These are phyloP conservation scores for Hypoxylon perforatum DNA, from an alignment of 495 filamentous ascomycete species.

Conservation along the genomic window DNA sequence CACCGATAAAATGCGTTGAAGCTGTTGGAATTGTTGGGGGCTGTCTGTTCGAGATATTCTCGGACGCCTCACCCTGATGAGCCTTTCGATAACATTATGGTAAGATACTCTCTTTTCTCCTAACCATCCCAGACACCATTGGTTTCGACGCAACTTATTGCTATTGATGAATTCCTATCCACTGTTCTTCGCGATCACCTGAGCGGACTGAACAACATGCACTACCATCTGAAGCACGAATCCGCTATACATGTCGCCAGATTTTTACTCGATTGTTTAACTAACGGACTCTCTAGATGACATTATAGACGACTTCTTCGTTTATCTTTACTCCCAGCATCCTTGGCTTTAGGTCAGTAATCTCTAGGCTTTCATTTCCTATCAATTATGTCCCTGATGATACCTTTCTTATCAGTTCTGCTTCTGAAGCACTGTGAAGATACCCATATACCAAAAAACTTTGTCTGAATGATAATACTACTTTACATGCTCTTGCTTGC, in stretches of 20 bases:
- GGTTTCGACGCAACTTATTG: slow-evolving; percentile 13
- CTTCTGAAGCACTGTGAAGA: slow-evolving; percentile 90
- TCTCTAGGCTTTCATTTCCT: neutral
- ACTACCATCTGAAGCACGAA: slow-evolving; percentile 92
- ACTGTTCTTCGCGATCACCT: slow-evolving; percentile 76
- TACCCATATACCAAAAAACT: slow-evolving; percentile 81
- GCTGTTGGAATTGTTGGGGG: no score
- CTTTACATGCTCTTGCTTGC: slow-evolving; percentile 4
- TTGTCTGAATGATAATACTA: slow-evolving; percentile 56
- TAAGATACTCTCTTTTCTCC: slow-evolving; percentile 11
- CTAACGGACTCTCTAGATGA: slow-evolving; percentile 33
- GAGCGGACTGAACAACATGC: slow-evolving; percentile 98
- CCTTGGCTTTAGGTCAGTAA: slow-evolving; percentile 32
- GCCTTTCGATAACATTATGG: slow-evolving; percentile 6
- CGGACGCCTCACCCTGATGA: no score
- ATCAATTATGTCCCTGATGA: slow-evolving; percentile 74
- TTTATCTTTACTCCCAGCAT: slow-evolving; percentile 19
- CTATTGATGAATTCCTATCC: slow-evolving; percentile 50
- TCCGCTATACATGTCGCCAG: slow-evolving; percentile 36
- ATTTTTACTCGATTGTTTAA: slow-evolving; percentile 24
- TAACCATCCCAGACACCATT: neutral
- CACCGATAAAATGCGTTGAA: no score
- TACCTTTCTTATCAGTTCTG: slow-evolving; percentile 87
- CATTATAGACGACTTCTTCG: neutral
- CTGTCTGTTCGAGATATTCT: no score